Evolutionary conservation across 441 rosid genomes (phyloP).

Genomic region (Mallotus repandus): DNA sequence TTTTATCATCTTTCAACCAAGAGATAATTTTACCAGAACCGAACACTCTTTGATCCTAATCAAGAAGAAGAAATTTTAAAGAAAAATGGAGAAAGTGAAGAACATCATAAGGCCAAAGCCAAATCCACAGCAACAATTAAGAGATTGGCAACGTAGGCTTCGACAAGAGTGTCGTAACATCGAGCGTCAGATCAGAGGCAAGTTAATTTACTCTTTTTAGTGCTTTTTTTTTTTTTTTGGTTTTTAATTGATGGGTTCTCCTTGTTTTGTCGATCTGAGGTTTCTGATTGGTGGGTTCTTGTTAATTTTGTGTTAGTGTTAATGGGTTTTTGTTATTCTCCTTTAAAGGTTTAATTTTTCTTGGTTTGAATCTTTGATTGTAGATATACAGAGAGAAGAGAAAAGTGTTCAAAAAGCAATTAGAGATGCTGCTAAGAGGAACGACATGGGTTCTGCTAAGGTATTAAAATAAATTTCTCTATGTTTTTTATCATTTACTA

Average conservation of each 20-base stretch:
- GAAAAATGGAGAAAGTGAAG: slow-evolving; percentile 65
- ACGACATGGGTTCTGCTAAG: slow-evolving; percentile 89
- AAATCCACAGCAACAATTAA: slow-evolving; percentile 70
- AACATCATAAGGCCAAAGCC: slow-evolving; percentile 68
- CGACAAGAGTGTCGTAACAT: slow-evolving; percentile 85
- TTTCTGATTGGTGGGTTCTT: slow-evolving; percentile 18
- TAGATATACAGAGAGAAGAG: slow-evolving; percentile 91
- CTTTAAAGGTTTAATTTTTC: slow-evolving; percentile 8
- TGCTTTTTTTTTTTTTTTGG: neutral
- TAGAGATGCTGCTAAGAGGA: slow-evolving; percentile 82
- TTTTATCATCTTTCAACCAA: too few relatives aligned
- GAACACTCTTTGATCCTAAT: too few relatives aligned
- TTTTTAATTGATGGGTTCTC: neutral
- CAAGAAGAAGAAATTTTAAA: neutral
- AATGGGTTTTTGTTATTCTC: slow-evolving; percentile 14
- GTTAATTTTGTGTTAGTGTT: slow-evolving; percentile 3
- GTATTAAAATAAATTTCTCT: slow-evolving; percentile 26
- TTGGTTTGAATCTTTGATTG: neutral
- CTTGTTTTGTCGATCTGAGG: slow-evolving; percentile 12
- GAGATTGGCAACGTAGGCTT: slow-evolving; percentile 88
- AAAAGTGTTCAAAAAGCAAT: slow-evolving; percentile 84
- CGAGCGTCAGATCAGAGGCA: slow-evolving; percentile 90
- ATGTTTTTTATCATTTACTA: neutral
- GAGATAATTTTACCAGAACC: too few relatives aligned
- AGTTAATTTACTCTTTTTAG: neutral